phyloP scores from a whole-genome alignment of 2,329 filamentous ascomycete species.

The Paecilomyces variotii region DNA sequence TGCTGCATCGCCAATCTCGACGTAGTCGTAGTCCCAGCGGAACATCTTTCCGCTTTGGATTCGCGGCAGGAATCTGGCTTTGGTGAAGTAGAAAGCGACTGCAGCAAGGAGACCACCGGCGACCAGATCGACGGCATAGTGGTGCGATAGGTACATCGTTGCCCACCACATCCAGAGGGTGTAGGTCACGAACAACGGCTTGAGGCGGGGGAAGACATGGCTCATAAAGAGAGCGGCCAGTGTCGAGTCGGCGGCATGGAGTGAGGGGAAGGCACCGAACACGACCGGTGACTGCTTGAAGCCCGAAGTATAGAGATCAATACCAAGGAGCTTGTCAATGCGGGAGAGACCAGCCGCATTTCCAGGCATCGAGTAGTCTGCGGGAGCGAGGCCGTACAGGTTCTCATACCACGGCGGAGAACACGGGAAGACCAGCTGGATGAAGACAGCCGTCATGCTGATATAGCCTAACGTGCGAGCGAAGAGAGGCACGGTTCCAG shows the following conservation, averaged over 20 bases:
- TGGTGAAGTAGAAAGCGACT: conserved; percentile 72
- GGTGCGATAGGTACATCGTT: conserved; percentile 95
- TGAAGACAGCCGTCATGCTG: conserved; percentile 77
- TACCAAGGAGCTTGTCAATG: conserved; percentile 80
- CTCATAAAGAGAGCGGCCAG: conserved; percentile 89
- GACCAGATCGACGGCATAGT: conserved; percentile 91
- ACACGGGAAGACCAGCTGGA: conserved; percentile 86
- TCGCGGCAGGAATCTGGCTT: conserved; percentile 71
- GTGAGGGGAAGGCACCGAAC: conserved; percentile 88
- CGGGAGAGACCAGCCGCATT: conserved; percentile 83
- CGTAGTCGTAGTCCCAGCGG: conserved; percentile 92
- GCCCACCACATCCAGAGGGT: conserved; percentile 96
- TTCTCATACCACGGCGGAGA: conserved; percentile 97
- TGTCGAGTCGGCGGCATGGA: conserved; percentile 84
- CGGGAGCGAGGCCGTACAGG: conserved; percentile 78
- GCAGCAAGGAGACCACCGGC: conserved; percentile 72
- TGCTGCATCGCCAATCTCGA: conserved; percentile 66
- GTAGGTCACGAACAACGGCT: conserved; percentile 73
- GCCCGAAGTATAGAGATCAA: conserved; percentile 86
- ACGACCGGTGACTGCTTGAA: conserved; percentile 87
- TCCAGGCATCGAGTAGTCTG: conserved; percentile 84
- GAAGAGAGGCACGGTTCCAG: conserved; percentile 75
- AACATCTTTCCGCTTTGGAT: conserved; percentile 77
- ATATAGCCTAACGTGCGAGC: conserved; percentile 86
- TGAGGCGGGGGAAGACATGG: conserved; percentile 78